Percentiles rank a stretch among this genome's conserved stretches.
These are phyloP conservation scores for Fusarium camptoceras DNA, from an alignment of 2,329 filamentous ascomycete species.

Conservation along the genomic window DNA sequence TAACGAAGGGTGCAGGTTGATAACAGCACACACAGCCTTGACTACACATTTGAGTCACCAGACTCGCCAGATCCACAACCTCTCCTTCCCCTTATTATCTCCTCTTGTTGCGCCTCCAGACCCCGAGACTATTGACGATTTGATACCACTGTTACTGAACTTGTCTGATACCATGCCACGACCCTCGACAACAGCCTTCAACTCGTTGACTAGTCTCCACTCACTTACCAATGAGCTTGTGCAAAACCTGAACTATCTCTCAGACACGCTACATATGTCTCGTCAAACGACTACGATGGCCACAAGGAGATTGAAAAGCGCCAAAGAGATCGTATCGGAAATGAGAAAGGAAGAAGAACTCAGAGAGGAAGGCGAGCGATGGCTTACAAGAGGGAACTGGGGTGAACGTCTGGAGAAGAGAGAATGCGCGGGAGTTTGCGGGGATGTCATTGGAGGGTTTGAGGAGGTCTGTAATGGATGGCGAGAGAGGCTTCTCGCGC, in stretches of 20 bases:
- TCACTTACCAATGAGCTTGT: slow-evolving; percentile 78
- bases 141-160: slow-evolving; percentile 75
- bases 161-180: slow-evolving; percentile 76
- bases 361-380: slow-evolving; percentile 83
- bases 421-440: slow-evolving; percentile 86
- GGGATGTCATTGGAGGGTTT: slow-evolving; percentile 90
- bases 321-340: slow-evolving; percentile 86
- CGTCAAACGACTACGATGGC: slow-evolving; percentile 88
- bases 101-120: slow-evolving; percentile 73
- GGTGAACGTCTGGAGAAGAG: slow-evolving; percentile 78
- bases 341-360: slow-evolving; percentile 85
- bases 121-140: slow-evolving; percentile 72
- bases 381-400: slow-evolving; percentile 87
- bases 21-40: slow-evolving; percentile 79
- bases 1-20: slow-evolving; percentile 65
- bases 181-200: slow-evolving; percentile 70
- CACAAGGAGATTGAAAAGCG: slow-evolving; percentile 80
- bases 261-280: slow-evolving; percentile 94
- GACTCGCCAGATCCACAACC: slow-evolving; percentile 78
- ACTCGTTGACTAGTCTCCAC: slow-evolving; percentile 76
- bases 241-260: slow-evolving; percentile 84
- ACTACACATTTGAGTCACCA: slow-evolving; percentile 81
- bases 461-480: slow-evolving; percentile 89
- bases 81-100: slow-evolving; percentile 77
- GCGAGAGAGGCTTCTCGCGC: slow-evolving; percentile 78